Base-by-base conservation (phyloP, 148 eudicot species). In the Suaeda aralocaspica region DNA sequence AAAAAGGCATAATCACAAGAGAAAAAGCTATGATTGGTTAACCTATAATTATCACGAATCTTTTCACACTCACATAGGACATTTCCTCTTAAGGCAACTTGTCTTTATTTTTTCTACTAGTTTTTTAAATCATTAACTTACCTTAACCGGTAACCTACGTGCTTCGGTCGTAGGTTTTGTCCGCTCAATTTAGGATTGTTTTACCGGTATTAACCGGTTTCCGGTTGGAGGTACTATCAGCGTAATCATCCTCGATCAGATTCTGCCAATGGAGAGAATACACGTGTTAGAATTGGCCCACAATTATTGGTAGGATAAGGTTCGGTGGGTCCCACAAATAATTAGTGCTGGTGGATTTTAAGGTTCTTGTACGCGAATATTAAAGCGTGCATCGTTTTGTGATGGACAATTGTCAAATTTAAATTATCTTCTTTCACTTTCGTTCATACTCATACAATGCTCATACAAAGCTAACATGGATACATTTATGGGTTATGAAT, bases 41-140 rank as follows among this genome's bases (percentile, higher is more conserved):
- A 36, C 41, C 41, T 36, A 36, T 36, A 3, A 36, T 3, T 8
- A 36, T 36, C 41, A 36, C 36, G 67, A 60, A 71, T 63, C 75
- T 62, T 72, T 63, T 52, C 5, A 12, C 50, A 11, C 65, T 13
- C 69, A 36, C 69, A 50, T 64, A 52, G 75, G 52, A 63, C 75
- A 51, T 72, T 72, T 72, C 75, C 69, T 52, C 69, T 72, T 72
- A 42, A 39, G 69, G 69, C 69, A 72, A 52, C 8, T 4, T 29
- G 61, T 22, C 42, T 33, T 49, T 33, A 9, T 14, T 0, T 33
- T 46, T 46, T 12, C 8, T 34, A 26, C 2, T 4, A 0, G 6
- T 66, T 16, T 29, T 0, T 66, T 66, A 29, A 41, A 18, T 9
- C 11, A 16, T 16, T 12, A 34, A 19, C 52, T 41, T 64, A 64